Evolutionary conservation across 768 basidiomycete species (phyloP).

Genomic region (Xerocomellus intermedius): DNA sequence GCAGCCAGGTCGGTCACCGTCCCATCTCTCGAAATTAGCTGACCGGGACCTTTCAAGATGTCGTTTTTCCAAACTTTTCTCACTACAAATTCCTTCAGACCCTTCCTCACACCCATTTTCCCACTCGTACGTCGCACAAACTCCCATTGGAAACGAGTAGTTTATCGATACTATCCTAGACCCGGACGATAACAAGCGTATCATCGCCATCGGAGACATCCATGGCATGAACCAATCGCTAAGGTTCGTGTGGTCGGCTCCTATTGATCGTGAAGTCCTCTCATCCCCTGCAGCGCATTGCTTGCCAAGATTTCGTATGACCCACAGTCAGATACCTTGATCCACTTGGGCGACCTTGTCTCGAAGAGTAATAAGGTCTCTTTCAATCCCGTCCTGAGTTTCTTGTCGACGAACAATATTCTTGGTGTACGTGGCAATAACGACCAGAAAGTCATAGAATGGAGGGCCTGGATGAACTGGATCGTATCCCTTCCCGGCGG

Average conservation of each 20-base stretch:
- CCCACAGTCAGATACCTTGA: slow-evolving; percentile 58
- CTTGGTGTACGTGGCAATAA: slow-evolving; percentile 92
- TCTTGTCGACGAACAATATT: slow-evolving; percentile 60
- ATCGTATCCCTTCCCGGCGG: slow-evolving; percentile 46
- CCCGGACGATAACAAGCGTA: slow-evolving; percentile 46
- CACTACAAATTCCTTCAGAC: slow-evolving; percentile 43
- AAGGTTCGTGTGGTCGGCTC: slow-evolving; percentile 44
- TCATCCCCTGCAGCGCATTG: slow-evolving; percentile 47
- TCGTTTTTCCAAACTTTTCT: slow-evolving; percentile 52
- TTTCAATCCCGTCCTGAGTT: slow-evolving; percentile 63
- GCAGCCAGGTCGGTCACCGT: slow-evolving; percentile 14
- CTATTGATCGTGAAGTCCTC: neutral
- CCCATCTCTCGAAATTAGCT: neutral
- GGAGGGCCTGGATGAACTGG: slow-evolving; percentile 87
- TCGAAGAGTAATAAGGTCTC: slow-evolving; percentile 56
- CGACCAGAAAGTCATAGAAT: slow-evolving; percentile 88
- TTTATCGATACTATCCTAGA: slow-evolving; percentile 36
- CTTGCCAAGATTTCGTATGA: slow-evolving; percentile 61
- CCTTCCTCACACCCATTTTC: slow-evolving; percentile 50
- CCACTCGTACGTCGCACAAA: slow-evolving; percentile 42
- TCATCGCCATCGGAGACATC: slow-evolving; percentile 83
- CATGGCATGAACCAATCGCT: slow-evolving; percentile 78
- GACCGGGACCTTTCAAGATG: neutral
- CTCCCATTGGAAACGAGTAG: neutral
- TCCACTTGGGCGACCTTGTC: slow-evolving; percentile 84